phyloP scores from a whole-genome alignment of 2,329 filamentous ascomycete genomes.

The Aspergillus caelatus region DNA sequence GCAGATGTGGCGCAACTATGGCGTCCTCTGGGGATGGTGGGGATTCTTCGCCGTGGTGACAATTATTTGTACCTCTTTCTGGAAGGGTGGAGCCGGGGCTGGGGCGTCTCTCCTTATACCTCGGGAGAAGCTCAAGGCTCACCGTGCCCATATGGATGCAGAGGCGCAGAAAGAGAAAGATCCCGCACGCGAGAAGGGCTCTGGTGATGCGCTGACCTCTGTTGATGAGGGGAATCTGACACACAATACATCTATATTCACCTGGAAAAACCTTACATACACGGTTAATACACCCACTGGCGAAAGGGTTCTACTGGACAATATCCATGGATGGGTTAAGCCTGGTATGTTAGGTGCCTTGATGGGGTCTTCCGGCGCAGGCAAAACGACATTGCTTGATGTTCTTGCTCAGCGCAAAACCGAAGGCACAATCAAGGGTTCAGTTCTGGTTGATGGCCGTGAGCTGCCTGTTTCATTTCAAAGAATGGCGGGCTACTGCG shows the following conservation, averaged over 20 bases:
- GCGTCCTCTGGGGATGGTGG: conserved; percentile 67
- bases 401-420: conserved; percentile 72
- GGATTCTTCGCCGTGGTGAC: conserved; percentile 61
- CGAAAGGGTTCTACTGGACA: conserved; percentile 61
- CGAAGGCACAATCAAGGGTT: conserved; percentile 62
- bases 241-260: conserved; percentile 69
- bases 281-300: conserved; percentile 64
- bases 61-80: conserved; percentile 58
- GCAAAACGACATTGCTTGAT: conserved; percentile 75
- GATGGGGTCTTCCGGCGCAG: conserved; percentile 77
- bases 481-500: conserved; percentile 67
- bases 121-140: conserved; percentile 56
- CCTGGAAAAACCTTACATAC: conserved; percentile 73
- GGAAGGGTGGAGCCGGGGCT: conserved; percentile 57
- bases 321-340: conserved; percentile 74
- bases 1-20: conserved; percentile 64
- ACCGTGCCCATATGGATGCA: conserved; percentile 48
- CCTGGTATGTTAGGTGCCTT: conserved; percentile 76
- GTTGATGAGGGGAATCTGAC: conserved; percentile 43
- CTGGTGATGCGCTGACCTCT: conserved; percentile 13
- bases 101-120: conserved; percentile 64
- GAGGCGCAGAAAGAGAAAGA: conserved; percentile 45
- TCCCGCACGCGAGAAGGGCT: not conserved
- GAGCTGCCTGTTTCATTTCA: conserved; percentile 64
- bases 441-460: conserved; percentile 68